Conservation (phyloP, 768 basidiomycete species). For the Lentinula detonsa region DNA sequence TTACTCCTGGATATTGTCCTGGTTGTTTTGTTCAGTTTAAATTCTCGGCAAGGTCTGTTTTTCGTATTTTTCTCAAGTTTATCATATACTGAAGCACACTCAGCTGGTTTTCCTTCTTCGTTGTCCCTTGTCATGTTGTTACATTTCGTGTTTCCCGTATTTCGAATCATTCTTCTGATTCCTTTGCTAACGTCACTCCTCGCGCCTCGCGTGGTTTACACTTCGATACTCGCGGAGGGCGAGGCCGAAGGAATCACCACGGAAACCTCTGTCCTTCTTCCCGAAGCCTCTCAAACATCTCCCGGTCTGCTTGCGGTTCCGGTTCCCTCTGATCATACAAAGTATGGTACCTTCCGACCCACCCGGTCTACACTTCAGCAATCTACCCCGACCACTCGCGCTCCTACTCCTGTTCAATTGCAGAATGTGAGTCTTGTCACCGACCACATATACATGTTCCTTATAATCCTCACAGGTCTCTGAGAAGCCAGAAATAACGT, state of each 20-base stretch:
- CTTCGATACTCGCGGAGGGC: slow-evolving; percentile 37
- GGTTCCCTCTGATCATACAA: slow-evolving; percentile 36
- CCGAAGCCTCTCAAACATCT: slow-evolving; percentile 40
- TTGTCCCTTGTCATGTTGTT: slow-evolving; percentile 20
- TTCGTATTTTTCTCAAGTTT: slow-evolving; percentile 6
- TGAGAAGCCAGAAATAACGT: slow-evolving; percentile 43
- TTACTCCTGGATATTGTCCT: slow-evolving; percentile 57
- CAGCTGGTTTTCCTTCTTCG: slow-evolving; percentile 12
- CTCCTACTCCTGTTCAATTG: slow-evolving; percentile 41
- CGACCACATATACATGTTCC: neutral
- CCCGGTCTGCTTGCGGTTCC: slow-evolving; percentile 45
- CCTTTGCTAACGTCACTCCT: slow-evolving; percentile 56
- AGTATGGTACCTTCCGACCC: slow-evolving; percentile 72
- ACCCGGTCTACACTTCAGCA: slow-evolving; percentile 42
- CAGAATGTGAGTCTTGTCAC: slow-evolving; percentile 9
- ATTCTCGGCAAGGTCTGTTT: slow-evolving; percentile 26
- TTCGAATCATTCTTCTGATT: slow-evolving; percentile 59
- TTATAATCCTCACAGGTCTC: slow-evolving; percentile 22
- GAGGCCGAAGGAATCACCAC: slow-evolving; percentile 35
- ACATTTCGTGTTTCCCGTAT: slow-evolving; percentile 50
- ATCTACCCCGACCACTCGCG: slow-evolving; percentile 50
- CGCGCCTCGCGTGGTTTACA: slow-evolving; percentile 62
- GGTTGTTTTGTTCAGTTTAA: slow-evolving; percentile 45
- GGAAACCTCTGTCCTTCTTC: slow-evolving; percentile 47
- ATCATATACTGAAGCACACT: slow-evolving; percentile 11